A percentile compares a stretch with the other conserved stretches of the same genome.
Evolutionary conservation across 768 basidiomycete species (phyloP).

Genomic region (Podaxis pistillaris): DNA sequence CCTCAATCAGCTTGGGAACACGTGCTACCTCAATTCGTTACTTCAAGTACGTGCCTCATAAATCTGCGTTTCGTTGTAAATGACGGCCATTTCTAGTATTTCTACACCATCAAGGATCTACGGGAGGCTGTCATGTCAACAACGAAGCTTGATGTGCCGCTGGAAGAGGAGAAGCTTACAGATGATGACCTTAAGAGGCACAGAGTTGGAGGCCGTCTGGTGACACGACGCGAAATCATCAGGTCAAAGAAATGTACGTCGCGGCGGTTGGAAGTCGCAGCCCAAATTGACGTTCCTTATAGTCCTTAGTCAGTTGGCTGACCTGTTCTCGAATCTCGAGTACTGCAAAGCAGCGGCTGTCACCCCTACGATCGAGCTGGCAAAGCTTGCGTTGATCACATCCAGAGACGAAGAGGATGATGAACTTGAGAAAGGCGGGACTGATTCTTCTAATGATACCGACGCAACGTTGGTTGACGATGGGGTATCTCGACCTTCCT

Average conservation of each 20-base stretch:
- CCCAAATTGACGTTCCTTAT: constrained; percentile 16
- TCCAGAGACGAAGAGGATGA: constrained; percentile 89
- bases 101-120: constrained; percentile 93
- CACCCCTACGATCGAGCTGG: constrained; percentile 82
- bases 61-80: background rate
- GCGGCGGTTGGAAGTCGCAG: background rate
- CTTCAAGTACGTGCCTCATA: constrained; percentile 48
- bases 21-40: constrained; percentile 82
- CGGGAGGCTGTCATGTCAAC: constrained; percentile 70
- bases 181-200: constrained; percentile 82
- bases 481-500: constrained; percentile 37
- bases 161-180: constrained; percentile 69
- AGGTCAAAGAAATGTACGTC: constrained; percentile 81
- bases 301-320: constrained; percentile 83
- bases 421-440: constrained; percentile 67
- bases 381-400: constrained; percentile 88
- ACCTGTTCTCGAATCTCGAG: constrained; percentile 77
- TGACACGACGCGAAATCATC: constrained; percentile 77
- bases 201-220: constrained; percentile 83
- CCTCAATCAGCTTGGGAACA: constrained; percentile 86
- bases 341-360: constrained; percentile 63
- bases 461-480: constrained; percentile 89
- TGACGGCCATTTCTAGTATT: constrained; percentile 59
- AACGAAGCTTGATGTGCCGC: constrained; percentile 45
- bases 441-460: constrained; percentile 82